A percentile compares a stretch with the other conserved stretches of the same genome.
These are phyloP conservation scores for Russula sp. DNA, from an alignment of 768 basidiomycete species.

Conservation along the genomic window DNA sequence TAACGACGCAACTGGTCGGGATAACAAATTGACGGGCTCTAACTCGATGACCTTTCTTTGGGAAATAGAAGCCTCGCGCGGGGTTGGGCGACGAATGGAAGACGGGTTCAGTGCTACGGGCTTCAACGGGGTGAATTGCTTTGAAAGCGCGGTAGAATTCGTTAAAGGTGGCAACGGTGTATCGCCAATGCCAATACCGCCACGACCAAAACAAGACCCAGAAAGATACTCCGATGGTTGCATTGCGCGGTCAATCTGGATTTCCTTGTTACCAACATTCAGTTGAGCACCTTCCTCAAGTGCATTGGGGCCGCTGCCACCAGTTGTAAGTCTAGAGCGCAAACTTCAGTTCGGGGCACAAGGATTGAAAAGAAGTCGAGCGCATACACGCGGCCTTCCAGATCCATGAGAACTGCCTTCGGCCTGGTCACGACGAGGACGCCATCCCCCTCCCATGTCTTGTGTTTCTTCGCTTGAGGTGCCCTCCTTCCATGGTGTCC, in stretches of 20 bases:
- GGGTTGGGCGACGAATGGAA: slow-evolving; percentile 25
- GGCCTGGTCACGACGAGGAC: slow-evolving; percentile 47
- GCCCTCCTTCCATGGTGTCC: slow-evolving; percentile 43
- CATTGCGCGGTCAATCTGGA: slow-evolving; percentile 58
- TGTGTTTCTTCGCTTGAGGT: slow-evolving; percentile 74
- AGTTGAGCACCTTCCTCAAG: slow-evolving; percentile 38
- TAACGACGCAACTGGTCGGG: slow-evolving; percentile 1
- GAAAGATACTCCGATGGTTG: slow-evolving; percentile 52
- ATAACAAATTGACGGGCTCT: slow-evolving; percentile 33
- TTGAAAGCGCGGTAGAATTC: slow-evolving; percentile 31
- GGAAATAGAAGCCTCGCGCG: slow-evolving; percentile 23
- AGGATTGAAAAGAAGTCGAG: not conserved
- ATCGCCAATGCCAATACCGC: slow-evolving; percentile 21
- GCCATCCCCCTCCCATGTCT: slow-evolving; percentile 85
- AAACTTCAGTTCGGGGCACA: not conserved
- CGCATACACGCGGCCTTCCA: slow-evolving; percentile 59
- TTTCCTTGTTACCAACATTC: slow-evolving; percentile 47
- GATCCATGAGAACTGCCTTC: slow-evolving; percentile 49
- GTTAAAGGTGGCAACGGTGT: slow-evolving; percentile 21
- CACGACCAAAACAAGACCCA: slow-evolving; percentile 56
- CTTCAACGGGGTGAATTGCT: slow-evolving; percentile 30
- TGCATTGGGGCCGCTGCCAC: slow-evolving; percentile 38
- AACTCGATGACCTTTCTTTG: slow-evolving; percentile 33
- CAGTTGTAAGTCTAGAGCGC: slow-evolving; percentile 43
- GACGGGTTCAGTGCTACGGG: slow-evolving; percentile 30